phyloP scores from a whole-genome alignment of 441 rosid species.

The Jatropha multifida region DNA sequence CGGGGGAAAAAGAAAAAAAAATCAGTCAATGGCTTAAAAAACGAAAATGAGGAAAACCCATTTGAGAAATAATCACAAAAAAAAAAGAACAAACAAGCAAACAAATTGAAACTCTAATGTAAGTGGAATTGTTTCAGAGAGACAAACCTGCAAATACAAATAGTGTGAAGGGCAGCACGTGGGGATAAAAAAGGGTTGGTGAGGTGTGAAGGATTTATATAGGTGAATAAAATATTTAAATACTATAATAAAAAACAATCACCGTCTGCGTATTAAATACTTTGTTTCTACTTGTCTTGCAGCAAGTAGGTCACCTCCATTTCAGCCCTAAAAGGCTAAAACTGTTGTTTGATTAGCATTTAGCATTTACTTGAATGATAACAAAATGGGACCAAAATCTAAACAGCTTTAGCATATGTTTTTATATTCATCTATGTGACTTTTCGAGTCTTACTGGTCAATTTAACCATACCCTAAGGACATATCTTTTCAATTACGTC shows the following conservation, averaged over 20 bases:
- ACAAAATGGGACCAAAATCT: background rate
- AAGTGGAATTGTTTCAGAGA: background rate
- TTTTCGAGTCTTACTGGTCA: background rate
- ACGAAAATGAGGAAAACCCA: slow-evolving; percentile 7
- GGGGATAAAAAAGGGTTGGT: background rate
- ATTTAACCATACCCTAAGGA: background rate
- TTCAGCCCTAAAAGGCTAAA: background rate
- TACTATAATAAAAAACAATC: background rate
- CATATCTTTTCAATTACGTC: background rate
- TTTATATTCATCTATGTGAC: background rate
- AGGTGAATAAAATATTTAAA: background rate
- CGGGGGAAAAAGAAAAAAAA: background rate
- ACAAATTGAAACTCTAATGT: background rate
- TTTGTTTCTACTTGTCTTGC: background rate
- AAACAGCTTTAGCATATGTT: background rate
- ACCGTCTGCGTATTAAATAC: background rate
- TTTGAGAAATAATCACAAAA: background rate
- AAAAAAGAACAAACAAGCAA: no score
- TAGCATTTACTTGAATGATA: background rate
- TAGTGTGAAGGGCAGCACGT: background rate
- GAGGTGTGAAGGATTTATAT: background rate
- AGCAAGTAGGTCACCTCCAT: background rate
- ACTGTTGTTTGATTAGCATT: background rate
- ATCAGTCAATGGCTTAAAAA: background rate
- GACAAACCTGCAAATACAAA: background rate